Conservation (phyloP, 768 basidiomycete species). For the Gautieria morchelliformis region DNA sequence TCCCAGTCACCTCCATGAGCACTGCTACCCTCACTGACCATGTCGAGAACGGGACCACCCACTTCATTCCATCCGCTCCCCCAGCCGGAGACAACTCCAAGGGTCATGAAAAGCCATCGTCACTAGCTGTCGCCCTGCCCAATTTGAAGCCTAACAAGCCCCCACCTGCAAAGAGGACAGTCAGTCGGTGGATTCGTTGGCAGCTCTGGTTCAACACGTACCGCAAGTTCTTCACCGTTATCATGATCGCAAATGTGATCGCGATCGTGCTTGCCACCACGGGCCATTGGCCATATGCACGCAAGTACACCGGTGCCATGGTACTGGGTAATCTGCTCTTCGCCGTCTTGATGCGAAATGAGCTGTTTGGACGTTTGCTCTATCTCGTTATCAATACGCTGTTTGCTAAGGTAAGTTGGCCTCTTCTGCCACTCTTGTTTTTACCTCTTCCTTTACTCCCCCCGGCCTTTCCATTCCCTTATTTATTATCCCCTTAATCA, state of each 20-base stretch:
- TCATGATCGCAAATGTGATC: constrained; percentile 48
- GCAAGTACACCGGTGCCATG: constrained; percentile 56
- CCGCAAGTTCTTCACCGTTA: constrained; percentile 63
- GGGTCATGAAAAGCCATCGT: no score
- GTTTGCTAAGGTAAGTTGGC: constrained; percentile 53
- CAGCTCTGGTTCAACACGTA: constrained; percentile 76
- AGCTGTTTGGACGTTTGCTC: constrained; percentile 66
- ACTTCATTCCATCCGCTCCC: background rate
- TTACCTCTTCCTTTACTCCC: background rate
- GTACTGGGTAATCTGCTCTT: constrained; percentile 65
- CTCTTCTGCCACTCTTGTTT: background rate
- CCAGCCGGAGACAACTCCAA: background rate
- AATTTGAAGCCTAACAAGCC: constrained; percentile 19
- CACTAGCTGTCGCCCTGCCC: background rate
- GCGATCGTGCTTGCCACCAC: constrained; percentile 51
- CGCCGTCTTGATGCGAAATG: constrained; percentile 71
- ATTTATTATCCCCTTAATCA: constrained; percentile 3
- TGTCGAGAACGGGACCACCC: no score
- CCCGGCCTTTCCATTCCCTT: no score
- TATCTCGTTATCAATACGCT: constrained; percentile 62
- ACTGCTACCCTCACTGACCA: no score
- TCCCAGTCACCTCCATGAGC: background rate
- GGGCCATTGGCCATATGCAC: constrained; percentile 60
- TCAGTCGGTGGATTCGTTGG: constrained; percentile 50
- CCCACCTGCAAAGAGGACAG: constrained; percentile 39